phyloP scores from a whole-genome alignment of 2,329 filamentous ascomycete species.

The Colletotrichum brevisporum region DNA sequence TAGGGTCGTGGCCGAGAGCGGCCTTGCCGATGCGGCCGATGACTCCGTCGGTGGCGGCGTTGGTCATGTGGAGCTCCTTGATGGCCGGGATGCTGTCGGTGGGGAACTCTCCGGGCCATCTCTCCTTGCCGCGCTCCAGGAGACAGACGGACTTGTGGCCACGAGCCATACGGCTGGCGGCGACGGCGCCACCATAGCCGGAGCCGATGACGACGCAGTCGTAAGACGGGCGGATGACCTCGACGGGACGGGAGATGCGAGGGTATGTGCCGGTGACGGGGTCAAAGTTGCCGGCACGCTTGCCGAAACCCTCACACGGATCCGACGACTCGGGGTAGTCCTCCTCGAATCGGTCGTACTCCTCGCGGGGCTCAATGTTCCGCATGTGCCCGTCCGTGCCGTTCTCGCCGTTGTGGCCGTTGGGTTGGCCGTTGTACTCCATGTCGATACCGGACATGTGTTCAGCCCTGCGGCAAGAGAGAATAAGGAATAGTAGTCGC shows the following conservation, averaged over 20 bases:
- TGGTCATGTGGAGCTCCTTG: constrained; percentile 52
- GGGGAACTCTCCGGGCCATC: constrained; percentile 61
- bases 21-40: constrained; percentile 51
- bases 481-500: too few relatives aligned
- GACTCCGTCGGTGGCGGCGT: constrained; percentile 44
- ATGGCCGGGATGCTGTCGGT: constrained; percentile 48
- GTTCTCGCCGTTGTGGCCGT: constrained; percentile 8
- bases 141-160: constrained; percentile 54
- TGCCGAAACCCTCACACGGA: neutral
- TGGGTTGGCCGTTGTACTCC: constrained; percentile 20
- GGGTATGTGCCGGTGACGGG: constrained; percentile 45
- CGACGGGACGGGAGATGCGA: constrained; percentile 53
- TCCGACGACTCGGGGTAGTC: neutral
- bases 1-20: constrained; percentile 51
- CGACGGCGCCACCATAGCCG: constrained; percentile 64
- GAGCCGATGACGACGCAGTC: constrained; percentile 64
- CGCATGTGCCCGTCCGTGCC: neutral
- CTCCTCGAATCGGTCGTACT: neutral
- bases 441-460: neutral
- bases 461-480: neutral
- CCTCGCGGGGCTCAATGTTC: neutral
- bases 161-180: constrained; percentile 61
- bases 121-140: constrained; percentile 61
- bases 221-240: constrained; percentile 55
- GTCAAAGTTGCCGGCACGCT: constrained; percentile 16